phyloP scores from a whole-genome alignment of 2,329 filamentous ascomycete genomes.

The Fusarium tupiense region DNA sequence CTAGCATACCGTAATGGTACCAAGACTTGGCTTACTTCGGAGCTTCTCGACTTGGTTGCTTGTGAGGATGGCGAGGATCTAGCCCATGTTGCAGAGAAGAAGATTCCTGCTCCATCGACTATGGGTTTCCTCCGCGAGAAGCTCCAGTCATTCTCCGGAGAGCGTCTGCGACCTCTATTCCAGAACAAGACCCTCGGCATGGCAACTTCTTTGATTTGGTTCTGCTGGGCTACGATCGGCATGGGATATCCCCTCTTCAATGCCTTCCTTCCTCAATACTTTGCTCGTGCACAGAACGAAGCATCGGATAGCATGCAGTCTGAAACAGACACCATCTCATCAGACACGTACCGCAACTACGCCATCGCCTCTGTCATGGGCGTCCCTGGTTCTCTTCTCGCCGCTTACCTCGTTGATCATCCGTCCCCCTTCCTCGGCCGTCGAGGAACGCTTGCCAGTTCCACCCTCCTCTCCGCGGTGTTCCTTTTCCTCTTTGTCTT shows the following conservation, averaged over 20 bases:
- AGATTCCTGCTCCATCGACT: conserved; percentile 34
- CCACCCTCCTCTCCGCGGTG: conserved; percentile 72
- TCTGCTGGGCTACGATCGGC: conserved; percentile 83
- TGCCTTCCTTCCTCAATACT: conserved; percentile 88
- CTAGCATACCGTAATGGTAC: conserved; percentile 76
- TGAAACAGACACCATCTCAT: conserved; percentile 52
- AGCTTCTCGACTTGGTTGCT: conserved; percentile 68
- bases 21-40: conserved; percentile 80
- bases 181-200: conserved; percentile 60
- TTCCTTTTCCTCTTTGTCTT: conserved; percentile 75
- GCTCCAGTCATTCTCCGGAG: conserved; percentile 72
- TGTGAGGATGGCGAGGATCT: conserved; percentile 50
- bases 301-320: conserved; percentile 41
- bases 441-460: conserved; percentile 75
- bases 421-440: conserved; percentile 72
- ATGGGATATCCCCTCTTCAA: conserved; percentile 92
- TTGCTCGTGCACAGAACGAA: conserved; percentile 65
- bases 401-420: conserved; percentile 75
- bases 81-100: conserved; percentile 23
- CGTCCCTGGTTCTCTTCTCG: conserved; percentile 80
- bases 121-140: conserved; percentile 63
- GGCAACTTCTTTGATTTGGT: conserved; percentile 72
- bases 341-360: conserved; percentile 78
- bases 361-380: conserved; percentile 81
- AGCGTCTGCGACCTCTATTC: conserved; percentile 75